Conservation (phyloP, 495 filamentous ascomycete species). For the Darksidea phi region DNA sequence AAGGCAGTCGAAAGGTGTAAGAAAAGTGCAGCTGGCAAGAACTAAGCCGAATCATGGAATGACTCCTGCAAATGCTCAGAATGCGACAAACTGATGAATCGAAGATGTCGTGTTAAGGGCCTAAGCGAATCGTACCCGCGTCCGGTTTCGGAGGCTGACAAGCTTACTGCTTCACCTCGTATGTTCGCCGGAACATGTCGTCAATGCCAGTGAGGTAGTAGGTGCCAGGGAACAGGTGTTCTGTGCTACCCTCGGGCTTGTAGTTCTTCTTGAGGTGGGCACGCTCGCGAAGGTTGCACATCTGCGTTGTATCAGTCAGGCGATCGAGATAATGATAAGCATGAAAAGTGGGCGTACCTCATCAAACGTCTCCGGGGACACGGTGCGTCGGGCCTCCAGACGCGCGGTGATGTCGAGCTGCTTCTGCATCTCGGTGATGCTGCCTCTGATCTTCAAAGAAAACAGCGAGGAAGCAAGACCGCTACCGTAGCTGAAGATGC, state of each 20-base stretch:
- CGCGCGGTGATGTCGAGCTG: constrained; percentile 77
- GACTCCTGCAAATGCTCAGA: constrained; percentile 35
- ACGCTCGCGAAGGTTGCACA: constrained; percentile 90
- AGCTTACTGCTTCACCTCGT: constrained; percentile 77
- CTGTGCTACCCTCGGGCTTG: constrained; percentile 70
- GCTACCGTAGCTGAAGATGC: constrained; percentile 91
- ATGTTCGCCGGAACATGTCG: constrained; percentile 91
- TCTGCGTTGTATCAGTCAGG: constrained; percentile 52
- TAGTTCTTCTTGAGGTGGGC: constrained; percentile 93
- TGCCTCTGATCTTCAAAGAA: constrained; percentile 78
- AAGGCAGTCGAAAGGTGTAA: constrained; percentile 11
- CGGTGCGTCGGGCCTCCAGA: constrained; percentile 65
- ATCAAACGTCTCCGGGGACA: constrained; percentile 84
- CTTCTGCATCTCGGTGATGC: constrained; percentile 71
- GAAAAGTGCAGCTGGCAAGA: constrained; percentile 8
- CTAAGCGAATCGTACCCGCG: no score
- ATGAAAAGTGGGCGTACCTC: constrained; percentile 56
- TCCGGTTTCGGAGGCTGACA: no score
- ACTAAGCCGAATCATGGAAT: constrained; percentile 26
- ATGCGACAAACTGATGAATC: constrained; percentile 18
- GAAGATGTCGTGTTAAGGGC: constrained; percentile 3
- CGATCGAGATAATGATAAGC: constrained; percentile 29
- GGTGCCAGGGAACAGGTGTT: constrained; percentile 71
- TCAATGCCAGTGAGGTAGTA: constrained; percentile 92
- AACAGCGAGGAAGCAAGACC: constrained; percentile 89